Evolutionary conservation across 164 flowering plant genomes (phyloP).

Genomic region (Kalanchoe fedtschenkoi): DNA sequence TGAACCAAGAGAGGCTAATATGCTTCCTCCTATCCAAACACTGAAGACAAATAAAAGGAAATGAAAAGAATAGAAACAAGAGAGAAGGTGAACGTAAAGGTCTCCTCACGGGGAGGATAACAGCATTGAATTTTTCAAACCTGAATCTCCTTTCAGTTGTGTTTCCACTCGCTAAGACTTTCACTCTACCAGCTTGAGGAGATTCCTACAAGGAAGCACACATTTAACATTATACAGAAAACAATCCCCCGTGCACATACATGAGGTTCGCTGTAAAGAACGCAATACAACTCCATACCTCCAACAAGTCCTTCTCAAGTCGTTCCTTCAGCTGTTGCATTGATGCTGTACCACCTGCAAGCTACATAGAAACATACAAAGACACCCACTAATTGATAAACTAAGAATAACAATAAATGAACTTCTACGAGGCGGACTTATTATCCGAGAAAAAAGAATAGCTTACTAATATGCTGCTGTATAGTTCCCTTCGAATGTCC

Average conservation of each 20-base stretch:
- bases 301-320: slow-evolving; percentile 89
- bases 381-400: neutral
- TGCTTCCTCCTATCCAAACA: slow-evolving; percentile 98
- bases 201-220: slow-evolving; percentile 49
- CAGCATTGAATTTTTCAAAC: slow-evolving; percentile 18
- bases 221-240: neutral
- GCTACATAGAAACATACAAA: slow-evolving; percentile 30
- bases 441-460: neutral
- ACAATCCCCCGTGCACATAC: neutral
- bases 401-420: neutral
- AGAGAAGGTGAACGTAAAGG: neutral
- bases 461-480: slow-evolving; percentile 80
- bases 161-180: slow-evolving; percentile 94
- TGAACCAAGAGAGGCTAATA: slow-evolving; percentile 93
- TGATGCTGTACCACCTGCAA: slow-evolving; percentile 94
- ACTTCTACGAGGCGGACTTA: neutral
- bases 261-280: too few relatives aligned
- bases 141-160: slow-evolving; percentile 93
- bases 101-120: neutral
- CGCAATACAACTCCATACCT: slow-evolving; percentile 43
- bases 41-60: slow-evolving; percentile 22
- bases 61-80: neutral
- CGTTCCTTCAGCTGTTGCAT: slow-evolving; percentile 97
- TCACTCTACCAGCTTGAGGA: slow-evolving; percentile 96
- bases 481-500: slow-evolving; percentile 88